Evolutionary conservation across 2,329 filamentous ascomycete genomes (phyloP), one percentile per base, ranked within the genome.

Genomic region (Pleurostoma richardsiae): DNA sequence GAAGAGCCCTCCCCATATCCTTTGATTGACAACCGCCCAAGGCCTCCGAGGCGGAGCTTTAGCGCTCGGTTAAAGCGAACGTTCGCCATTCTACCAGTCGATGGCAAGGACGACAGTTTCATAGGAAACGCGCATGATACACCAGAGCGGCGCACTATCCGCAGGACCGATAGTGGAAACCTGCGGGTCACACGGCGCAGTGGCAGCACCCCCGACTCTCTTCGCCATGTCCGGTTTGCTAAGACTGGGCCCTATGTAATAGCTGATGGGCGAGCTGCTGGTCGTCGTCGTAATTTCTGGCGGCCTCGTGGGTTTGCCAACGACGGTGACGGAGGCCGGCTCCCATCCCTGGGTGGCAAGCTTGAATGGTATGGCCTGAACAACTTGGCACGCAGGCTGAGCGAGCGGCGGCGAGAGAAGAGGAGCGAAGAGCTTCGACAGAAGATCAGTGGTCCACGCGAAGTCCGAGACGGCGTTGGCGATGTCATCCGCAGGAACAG

Each of bases 371-470:
- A 68, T 36, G 61, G 65, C 6, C 66, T 79, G 39, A 73, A 75
- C 40, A 77, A 74, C 29, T 61, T 85, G 4, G 72, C 76, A 31
- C 70, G 76, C 11, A 71, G 73, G 42, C 55, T 84, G 11, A 82
- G 77, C 56, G 82, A 85, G 55, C 72, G 71, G 52, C 69, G 77
- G 44, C 71, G 79, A 28, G 77, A 82, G 63, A 82, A 79, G 63
- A 68, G 82, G 44, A 76, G 73, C 27, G 71, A 77, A 49, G 79
- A 80, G 56, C 66, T 85, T 45, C 71, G 81, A 6, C 67, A 74
- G 52, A 83, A 73, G 61, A 85, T 85, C 40, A 82, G 79, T 49
- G 73, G 70, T 4, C 82, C 82, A 0, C 71, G 66, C 28, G 76
- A 80, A 56, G 77, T 82, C 26, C 67, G 78, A 29, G 79, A 82